A percentile compares a stretch with the other conserved stretches of the same genome.
phyloP scores from a whole-genome alignment of 352 stramenopile species.

The Phytophthora macrochlamydospora region DNA sequence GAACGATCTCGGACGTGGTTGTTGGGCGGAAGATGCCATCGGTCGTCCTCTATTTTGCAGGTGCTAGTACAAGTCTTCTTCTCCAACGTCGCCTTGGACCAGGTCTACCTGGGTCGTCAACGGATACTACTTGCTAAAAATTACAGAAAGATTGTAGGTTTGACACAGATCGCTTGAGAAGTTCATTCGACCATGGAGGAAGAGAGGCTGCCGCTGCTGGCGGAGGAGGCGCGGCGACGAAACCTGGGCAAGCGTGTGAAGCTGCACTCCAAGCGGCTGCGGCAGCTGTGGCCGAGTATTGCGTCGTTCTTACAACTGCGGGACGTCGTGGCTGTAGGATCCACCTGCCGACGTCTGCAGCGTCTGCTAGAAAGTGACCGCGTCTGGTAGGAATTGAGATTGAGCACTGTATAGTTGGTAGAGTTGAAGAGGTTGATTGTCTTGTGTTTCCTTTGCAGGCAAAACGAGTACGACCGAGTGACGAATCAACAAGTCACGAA shows the following conservation, averaged over 20 bases:
- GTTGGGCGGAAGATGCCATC: no score
- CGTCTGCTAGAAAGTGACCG: slow-evolving; percentile 44
- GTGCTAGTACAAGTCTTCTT: no score
- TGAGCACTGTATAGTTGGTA: not conserved
- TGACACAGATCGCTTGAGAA: no score
- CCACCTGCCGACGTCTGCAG: slow-evolving; percentile 44
- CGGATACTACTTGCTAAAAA: no score
- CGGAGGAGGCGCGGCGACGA: slow-evolving; percentile 41
- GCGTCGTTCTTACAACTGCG: slow-evolving; percentile 39
- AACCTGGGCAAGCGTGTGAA: slow-evolving; percentile 62
- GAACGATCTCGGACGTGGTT: no score
- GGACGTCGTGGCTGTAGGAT: slow-evolving; percentile 43
- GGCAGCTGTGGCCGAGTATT: slow-evolving; percentile 47
- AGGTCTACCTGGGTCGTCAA: no score
- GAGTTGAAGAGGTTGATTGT: not conserved
- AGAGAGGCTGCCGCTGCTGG: slow-evolving; percentile 26
- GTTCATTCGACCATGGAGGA: slow-evolving; percentile 2
- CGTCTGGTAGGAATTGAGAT: slow-evolving; percentile 39
- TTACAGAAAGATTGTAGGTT: no score
- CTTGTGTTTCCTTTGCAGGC: slow-evolving; percentile 26
- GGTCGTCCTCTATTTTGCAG: no score
- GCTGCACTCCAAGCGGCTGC: slow-evolving; percentile 61
- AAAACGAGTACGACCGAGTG: slow-evolving; percentile 35
- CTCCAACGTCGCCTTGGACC: no score
- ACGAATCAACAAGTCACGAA: slow-evolving; percentile 36